These are phyloP conservation scores for Escovopsis weberi DNA, from an alignment of 2,329 filamentous ascomycete genomes.

Conservation along the genomic window DNA sequence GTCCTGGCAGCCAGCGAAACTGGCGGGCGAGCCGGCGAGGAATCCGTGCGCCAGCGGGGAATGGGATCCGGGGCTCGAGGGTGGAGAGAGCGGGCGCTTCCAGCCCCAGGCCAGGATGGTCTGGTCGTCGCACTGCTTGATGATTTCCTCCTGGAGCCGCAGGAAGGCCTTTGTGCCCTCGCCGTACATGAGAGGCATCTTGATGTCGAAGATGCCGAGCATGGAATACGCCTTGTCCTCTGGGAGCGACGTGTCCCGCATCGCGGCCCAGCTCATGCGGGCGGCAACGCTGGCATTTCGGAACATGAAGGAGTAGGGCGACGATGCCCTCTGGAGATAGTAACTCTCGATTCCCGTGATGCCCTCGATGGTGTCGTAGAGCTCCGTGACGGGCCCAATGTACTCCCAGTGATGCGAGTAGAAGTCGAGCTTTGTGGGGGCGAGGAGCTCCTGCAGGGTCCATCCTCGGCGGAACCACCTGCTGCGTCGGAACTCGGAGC, in stretches of 20 bases:
- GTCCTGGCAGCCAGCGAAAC: background rate
- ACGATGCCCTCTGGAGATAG: background rate
- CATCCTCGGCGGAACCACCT: slow-evolving; percentile 11
- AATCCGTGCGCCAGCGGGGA: background rate
- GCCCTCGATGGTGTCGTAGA: background rate
- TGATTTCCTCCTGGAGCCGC: slow-evolving; percentile 2
- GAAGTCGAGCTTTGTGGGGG: slow-evolving; percentile 2
- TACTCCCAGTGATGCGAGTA: background rate
- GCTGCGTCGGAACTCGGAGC: slow-evolving; percentile 5
- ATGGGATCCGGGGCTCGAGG: background rate
- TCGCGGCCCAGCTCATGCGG: background rate
- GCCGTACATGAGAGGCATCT: slow-evolving; percentile 5
- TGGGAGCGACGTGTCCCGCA: background rate
- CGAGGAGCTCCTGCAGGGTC: slow-evolving; percentile 8
- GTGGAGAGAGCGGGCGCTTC: background rate
- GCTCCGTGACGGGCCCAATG: slow-evolving; percentile 1
- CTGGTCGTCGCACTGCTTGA: background rate
- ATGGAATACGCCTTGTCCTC: slow-evolving; percentile 4
- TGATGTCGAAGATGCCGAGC: slow-evolving; percentile 4
- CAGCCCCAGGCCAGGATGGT: background rate
- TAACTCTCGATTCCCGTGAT: background rate
- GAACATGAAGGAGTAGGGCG: background rate
- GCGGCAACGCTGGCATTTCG: background rate
- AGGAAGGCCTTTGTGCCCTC: slow-evolving; percentile 2
- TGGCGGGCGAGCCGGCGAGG: background rate